phyloP scores from a whole-genome alignment of 1,284 basidiomycete species.

The Chondrostereum purpureum region DNA sequence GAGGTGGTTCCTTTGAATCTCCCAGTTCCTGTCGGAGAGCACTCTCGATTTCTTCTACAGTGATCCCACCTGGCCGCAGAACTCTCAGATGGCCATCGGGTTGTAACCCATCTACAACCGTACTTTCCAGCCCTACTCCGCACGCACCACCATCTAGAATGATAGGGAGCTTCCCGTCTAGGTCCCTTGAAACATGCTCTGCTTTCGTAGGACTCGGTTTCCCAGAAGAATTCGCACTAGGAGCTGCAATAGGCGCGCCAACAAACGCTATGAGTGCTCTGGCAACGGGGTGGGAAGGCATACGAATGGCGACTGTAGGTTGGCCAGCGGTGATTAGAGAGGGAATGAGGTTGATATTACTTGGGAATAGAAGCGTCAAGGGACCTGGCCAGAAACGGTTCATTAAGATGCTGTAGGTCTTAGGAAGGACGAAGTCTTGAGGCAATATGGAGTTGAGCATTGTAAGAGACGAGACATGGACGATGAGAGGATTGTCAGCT shows the following conservation, averaged over 20 bases:
- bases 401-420: slow-evolving; percentile 68
- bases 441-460: slow-evolving; percentile 82
- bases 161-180: slow-evolving; percentile 67
- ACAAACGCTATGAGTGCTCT: slow-evolving; percentile 80
- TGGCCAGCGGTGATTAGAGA: slow-evolving; percentile 71
- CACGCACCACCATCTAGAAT: slow-evolving; percentile 94
- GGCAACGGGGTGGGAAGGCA: slow-evolving; percentile 92
- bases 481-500: slow-evolving; percentile 95
- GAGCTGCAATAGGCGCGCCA: slow-evolving; percentile 82
- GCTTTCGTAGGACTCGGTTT: slow-evolving; percentile 93
- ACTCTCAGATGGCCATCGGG: slow-evolving; percentile 74
- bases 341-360: slow-evolving; percentile 51
- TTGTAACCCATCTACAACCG: slow-evolving; percentile 84
- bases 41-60: slow-evolving; percentile 79
- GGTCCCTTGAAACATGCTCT: slow-evolving; percentile 78
- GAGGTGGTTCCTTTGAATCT: slow-evolving; percentile 30
- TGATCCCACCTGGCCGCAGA: slow-evolving; percentile 88
- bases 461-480: slow-evolving; percentile 82
- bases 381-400: slow-evolving; percentile 93
- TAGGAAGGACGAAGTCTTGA: slow-evolving; percentile 48
- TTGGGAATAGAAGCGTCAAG: slow-evolving; percentile 88
- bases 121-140: slow-evolving; percentile 89
- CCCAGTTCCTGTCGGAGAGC: slow-evolving; percentile 42
- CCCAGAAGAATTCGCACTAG: slow-evolving; percentile 93
- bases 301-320: slow-evolving; percentile 84